Evolutionary conservation across 2,329 filamentous ascomycete genomes (phyloP).

Genomic region (Colletotrichum musae): DNA sequence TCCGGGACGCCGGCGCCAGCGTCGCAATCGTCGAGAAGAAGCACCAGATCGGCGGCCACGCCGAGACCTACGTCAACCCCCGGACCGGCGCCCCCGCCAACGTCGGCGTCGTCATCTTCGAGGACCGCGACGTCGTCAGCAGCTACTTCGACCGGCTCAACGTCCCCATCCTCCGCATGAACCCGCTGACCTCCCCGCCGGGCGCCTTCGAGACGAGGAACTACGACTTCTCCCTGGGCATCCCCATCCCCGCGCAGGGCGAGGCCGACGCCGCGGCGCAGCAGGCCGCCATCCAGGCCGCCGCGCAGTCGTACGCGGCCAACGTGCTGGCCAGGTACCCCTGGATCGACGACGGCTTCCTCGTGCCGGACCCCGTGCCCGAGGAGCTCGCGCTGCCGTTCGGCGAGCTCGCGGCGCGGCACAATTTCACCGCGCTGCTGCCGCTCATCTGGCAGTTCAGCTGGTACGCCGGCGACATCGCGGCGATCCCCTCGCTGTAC

Average conservation of each 20-base stretch:
- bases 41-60: conserved; percentile 56
- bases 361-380: conserved; percentile 59
- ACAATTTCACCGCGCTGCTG: conserved; percentile 54
- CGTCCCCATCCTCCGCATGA: conserved; percentile 43
- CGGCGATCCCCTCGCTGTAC: conserved; percentile 55
- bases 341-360: conserved; percentile 48
- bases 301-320: conserved; percentile 24
- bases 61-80: conserved; percentile 55
- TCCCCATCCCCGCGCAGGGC: conserved; percentile 31
- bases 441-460: conserved; percentile 51
- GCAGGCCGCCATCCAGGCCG: conserved; percentile 26
- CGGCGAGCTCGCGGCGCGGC: conserved; percentile 58
- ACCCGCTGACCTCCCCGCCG: conserved; percentile 3
- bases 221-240: conserved; percentile 42
- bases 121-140: conserved; percentile 50
- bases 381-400: conserved; percentile 60
- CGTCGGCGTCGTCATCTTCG: conserved; percentile 47
- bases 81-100: conserved; percentile 33
- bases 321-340: conserved; percentile 35
- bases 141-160: conserved; percentile 55
- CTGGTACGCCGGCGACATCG: conserved; percentile 56
- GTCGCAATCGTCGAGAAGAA: conserved; percentile 58
- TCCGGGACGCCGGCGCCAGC: conserved; percentile 53
- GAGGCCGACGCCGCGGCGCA: conserved; percentile 24
- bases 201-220: conserved; percentile 26